Evolutionary conservation across 306 rosid species (phyloP), one percentile per base, ranked within the genome.

Genomic region (Ormosia emarginata): DNA sequence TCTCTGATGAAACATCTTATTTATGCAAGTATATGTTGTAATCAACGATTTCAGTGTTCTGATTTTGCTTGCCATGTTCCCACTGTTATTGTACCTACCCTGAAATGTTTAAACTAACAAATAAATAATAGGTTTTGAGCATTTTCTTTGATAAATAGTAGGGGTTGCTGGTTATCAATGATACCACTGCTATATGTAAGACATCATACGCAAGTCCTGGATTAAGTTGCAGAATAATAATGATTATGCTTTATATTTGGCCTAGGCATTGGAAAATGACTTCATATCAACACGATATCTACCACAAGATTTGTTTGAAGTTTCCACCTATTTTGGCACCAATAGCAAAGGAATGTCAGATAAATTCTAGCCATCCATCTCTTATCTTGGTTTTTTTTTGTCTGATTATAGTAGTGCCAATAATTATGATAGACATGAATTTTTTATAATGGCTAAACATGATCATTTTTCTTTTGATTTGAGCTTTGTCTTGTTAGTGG

Each of bases 21-120:
- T 8, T 17, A 47, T 9, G 47, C 6, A 30, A 29, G 41, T 52
- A 2, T 14, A 2, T 37, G 33, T 67, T 5, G 15, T 7, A 59
- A 70, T 24, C 59, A 33, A 59, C 3, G 52, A 50, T 63, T 71
- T 53, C 29, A 63, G 59, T 63, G 71, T 34, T 72, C 74, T 56
- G 50, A 10, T 67, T 73, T 44, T 62, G 79, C 61, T 63, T 52
- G 40, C 64, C 68, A 79, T 17, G 67, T 40, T 74, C 68, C 15
- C 34, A 13, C 29, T 52, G 32, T 39, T 15, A 44, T 49, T 70
- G 50, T 53, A 53, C 40, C 37, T 8, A 30, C 12, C 17, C 34
- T 36, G n/a, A 33, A 15, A 36, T 62, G 24, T 64, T 72, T 14
- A 8, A 24, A 36, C 24, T 61, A 52, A 12, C 12, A 9, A 36